Percentiles rank a stretch among this genome's conserved stretches.
Evolutionary conservation across 1,284 basidiomycete species (phyloP).

Genomic region (Nidula niveotomentosa): DNA sequence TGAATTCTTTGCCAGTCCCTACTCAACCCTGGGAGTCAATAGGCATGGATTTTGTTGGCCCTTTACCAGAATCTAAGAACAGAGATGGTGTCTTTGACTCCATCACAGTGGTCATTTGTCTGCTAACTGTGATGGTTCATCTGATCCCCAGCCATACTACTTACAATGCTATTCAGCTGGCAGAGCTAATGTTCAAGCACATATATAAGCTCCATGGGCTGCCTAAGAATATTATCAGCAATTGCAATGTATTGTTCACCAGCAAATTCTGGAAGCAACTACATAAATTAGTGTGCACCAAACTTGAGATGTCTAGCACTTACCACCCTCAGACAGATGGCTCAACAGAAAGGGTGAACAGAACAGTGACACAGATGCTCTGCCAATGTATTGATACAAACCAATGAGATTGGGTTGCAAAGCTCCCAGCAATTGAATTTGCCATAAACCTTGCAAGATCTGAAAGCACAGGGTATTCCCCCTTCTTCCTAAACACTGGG

Average conservation of each 20-base stretch:
- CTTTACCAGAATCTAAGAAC: conserved; percentile 27
- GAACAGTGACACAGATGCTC: conserved; percentile 36
- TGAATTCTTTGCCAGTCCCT: conserved; percentile 30
- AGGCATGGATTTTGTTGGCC: conserved; percentile 43
- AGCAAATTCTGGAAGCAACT: background rate
- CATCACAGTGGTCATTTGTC: background rate
- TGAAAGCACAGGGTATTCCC: conserved; percentile 20
- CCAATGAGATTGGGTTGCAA: conserved; percentile 36
- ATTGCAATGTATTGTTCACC: background rate
- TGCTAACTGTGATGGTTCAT: conserved; percentile 24
- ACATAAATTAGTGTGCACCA: background rate
- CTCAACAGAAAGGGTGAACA: conserved; percentile 35
- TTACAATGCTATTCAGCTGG: conserved; percentile 31
- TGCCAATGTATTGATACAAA: conserved; percentile 24
- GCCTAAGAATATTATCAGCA: background rate
- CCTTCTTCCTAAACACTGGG: conserved; percentile 30
- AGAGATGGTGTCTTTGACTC: background rate
- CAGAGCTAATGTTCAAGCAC: conserved; percentile 22
- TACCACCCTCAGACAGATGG: conserved; percentile 47
- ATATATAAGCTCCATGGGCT: background rate
- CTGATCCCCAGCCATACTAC: conserved; percentile 23
- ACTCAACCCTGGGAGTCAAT: conserved; percentile 32
- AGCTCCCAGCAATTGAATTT: conserved; percentile 36
- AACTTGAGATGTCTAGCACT: conserved; percentile 34
- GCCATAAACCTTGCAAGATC: conserved; percentile 25